Evolutionary conservation across 1,284 basidiomycete genomes (phyloP), one percentile per base, ranked within the genome.

Genomic region (Boletellus sp.): DNA sequence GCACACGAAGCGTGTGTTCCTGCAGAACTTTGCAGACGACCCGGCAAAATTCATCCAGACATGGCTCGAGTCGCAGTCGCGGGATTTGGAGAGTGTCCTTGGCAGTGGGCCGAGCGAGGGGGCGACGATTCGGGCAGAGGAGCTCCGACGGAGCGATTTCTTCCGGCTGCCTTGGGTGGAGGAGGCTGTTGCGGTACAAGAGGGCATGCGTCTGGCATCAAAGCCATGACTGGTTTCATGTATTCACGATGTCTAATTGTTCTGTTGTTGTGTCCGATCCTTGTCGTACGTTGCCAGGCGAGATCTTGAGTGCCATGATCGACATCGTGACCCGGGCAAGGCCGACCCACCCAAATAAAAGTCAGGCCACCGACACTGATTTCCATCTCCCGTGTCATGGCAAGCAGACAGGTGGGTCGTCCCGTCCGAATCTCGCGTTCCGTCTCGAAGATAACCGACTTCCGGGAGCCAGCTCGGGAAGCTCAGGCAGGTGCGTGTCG

Each of bases 91-190:
- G 69, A 85, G 81, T 52, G 81, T 97, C 53, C 77, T 98, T n/a
- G 91, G 90, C 37, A 91, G 86, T 67, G 93, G 93, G 3, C 83
- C 88, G 4, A 85, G 83, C 22, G 86, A 91, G 64, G 92, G 91
- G 30, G 79, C 85, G 55, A 86, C 85, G 0, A 79, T 94, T 12
- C 75, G 89, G 18, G 89, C 91, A 52, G 93, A 97, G 61, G 93
- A 97, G 68, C 73, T 97, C 53, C 81, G 89, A 56, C 74, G 92
- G 44, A 92, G 90, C 60, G 93, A 96, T 66, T 89, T 93, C 69
- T 97, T 96, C 78, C 77, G 80, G 52, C 74, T 95, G 59, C 88
- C 91, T 5, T 97, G 94, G 94, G 91, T 91, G 5, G 86, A 90
- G 61, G 89, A 82, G 61, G 80, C 78, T 13, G 79, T 82, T 30